These are phyloP conservation scores for Phytophthora melonis DNA, from an alignment of 352 stramenopile species.

Conservation along the genomic window DNA sequence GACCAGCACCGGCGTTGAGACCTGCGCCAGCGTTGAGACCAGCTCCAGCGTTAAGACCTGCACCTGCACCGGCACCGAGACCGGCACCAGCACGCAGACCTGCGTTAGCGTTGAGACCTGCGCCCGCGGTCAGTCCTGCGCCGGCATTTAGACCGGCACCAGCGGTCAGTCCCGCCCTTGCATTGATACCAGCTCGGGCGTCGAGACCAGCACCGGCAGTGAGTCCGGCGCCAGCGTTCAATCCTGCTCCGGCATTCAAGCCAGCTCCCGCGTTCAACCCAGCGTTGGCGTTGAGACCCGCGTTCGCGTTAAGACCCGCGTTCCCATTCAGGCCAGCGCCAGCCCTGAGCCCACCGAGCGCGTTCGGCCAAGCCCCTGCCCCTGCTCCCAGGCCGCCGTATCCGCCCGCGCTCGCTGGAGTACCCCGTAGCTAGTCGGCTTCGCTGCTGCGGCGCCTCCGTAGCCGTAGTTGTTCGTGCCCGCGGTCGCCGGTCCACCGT, in stretches of 20 bases:
- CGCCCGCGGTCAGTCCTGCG: no score
- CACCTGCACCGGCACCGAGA: background rate
- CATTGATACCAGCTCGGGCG: background rate
- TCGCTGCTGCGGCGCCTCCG: no score
- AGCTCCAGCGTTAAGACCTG: background rate
- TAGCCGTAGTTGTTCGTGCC: no score
- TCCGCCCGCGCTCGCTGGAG: no score
- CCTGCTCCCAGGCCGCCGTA: no score
- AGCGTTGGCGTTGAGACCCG: background rate
- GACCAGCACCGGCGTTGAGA: background rate
- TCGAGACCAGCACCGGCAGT: background rate
- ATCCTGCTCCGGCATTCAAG: background rate
- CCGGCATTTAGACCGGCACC: background rate
- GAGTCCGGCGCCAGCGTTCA: background rate
- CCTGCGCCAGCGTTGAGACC: background rate
- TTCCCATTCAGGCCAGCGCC: background rate
- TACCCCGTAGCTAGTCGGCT: no score
- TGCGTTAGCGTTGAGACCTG: no score
- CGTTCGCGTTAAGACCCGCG: conserved; percentile 2
- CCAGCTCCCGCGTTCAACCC: background rate
- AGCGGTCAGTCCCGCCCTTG: background rate
- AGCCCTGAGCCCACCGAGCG: background rate
- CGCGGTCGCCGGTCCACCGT: no score
- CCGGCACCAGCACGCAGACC: no score
- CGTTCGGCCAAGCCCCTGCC: no score